A percentile compares a stretch with the other conserved stretches of the same genome.
Conservation (phyloP, 169 alveolate genomes). For the Cryptosporidium viatorum region DNA sequence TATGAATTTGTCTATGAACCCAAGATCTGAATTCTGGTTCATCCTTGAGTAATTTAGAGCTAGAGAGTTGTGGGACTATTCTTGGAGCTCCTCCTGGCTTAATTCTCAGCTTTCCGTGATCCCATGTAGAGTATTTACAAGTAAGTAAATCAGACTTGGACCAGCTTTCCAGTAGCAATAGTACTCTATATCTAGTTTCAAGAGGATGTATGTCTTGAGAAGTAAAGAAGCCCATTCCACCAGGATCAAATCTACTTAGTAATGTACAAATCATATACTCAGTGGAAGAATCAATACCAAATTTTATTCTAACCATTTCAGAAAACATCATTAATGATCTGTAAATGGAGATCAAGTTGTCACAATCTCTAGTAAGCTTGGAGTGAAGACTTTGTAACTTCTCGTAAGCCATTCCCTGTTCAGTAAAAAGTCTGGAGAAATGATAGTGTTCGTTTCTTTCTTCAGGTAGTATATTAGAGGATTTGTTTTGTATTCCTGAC, state of each 20-base stretch:
- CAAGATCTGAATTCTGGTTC: conserved; percentile 38
- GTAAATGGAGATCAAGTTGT: conserved; percentile 4
- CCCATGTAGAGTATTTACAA: conserved; percentile 31
- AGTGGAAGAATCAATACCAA: conserved; percentile 7
- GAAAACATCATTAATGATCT: conserved; percentile 40
- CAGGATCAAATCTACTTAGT: conserved; percentile 3
- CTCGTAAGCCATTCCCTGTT: background rate
- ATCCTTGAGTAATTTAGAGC: conserved; percentile 12
- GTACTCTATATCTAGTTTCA: conserved; percentile 55
- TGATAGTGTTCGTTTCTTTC: background rate
- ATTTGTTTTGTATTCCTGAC: background rate
- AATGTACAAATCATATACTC: conserved; percentile 22
- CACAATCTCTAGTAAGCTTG: conserved; percentile 21
- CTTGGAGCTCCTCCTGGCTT: conserved; percentile 76
- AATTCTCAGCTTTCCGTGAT: conserved; percentile 62
- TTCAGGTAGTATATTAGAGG: background rate
- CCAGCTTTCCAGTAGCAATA: conserved; percentile 64
- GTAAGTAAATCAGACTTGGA: conserved; percentile 18
- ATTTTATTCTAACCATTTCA: conserved; percentile 38
- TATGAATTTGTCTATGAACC: conserved; percentile 50
- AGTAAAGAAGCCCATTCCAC: conserved; percentile 49
- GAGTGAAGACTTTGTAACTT: conserved; percentile 9
- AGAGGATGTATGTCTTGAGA: conserved; percentile 39
- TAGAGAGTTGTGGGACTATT: background rate
- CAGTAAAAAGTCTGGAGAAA: background rate